Evolutionary conservation across 257 asterid species (phyloP).

Genomic region (Gentiana straminea): DNA sequence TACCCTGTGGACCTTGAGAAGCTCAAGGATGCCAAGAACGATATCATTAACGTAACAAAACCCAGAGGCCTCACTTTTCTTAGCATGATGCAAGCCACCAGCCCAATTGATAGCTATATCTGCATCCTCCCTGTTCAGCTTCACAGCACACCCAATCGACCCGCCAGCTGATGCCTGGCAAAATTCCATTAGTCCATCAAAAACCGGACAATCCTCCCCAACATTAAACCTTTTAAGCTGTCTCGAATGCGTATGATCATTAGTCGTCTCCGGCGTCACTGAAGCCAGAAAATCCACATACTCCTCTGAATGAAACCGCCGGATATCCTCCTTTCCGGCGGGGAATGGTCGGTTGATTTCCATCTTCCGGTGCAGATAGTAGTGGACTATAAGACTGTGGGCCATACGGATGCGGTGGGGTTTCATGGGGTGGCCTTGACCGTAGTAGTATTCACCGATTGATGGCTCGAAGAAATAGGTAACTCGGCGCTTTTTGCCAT

Average conservation of each 20-base stretch:
- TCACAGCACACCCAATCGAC: conserved; percentile 75
- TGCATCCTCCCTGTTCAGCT: conserved; percentile 56
- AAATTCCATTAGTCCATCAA: conserved; percentile 51
- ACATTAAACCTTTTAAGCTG: conserved; percentile 60
- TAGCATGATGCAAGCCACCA: conserved; percentile 87
- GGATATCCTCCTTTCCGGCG: conserved; percentile 40
- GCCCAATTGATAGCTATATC: conserved; percentile 95
- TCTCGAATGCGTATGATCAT: conserved; percentile 38
- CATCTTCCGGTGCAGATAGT: conserved; percentile 59
- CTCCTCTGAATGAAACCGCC: conserved; percentile 57
- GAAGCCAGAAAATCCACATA: conserved; percentile 59
- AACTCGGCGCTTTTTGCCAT: conserved; percentile 69
- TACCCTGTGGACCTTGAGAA: conserved; percentile 68
- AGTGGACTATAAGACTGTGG: conserved; percentile 57
- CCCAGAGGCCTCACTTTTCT: conserved; percentile 77
- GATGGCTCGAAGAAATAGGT: conserved; percentile 69
- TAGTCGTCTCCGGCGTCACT: conserved; percentile 45
- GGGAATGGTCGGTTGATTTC: conserved; percentile 53
- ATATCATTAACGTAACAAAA: conserved; percentile 80
- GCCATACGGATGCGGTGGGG: conserved; percentile 83
- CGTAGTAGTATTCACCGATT: conserved; percentile 65
- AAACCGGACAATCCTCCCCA: conserved; percentile 62
- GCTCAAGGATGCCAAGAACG: conserved; percentile 76
- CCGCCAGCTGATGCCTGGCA: conserved; percentile 86
- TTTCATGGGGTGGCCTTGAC: conserved; percentile 78